Evolutionary conservation across 2,329 filamentous ascomycete genomes (phyloP).

Genomic region (Dothistroma septosporum): DNA sequence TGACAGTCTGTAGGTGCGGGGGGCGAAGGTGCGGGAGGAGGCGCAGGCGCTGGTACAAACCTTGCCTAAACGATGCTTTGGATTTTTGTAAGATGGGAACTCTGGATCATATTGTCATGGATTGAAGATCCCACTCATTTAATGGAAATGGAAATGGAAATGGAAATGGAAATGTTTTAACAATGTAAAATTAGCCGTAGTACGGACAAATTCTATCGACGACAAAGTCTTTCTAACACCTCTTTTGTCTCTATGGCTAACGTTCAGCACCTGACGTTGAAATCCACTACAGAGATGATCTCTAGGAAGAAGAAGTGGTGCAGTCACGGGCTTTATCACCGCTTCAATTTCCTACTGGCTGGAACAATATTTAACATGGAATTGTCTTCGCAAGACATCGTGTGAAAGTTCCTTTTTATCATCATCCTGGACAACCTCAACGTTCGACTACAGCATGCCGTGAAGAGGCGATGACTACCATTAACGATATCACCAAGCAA

Average conservation of each 20-base stretch:
- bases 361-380: slow-evolving; percentile 18
- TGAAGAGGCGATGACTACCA: slow-evolving; percentile 35
- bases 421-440: slow-evolving; percentile 21
- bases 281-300: slow-evolving; percentile 30
- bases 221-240: too few species aligned
- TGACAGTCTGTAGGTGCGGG: neutral
- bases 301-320: slow-evolving; percentile 35
- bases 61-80: neutral
- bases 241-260: too few species aligned
- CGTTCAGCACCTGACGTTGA: slow-evolving; percentile 34
- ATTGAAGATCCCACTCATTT: too few species aligned
- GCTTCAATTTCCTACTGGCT: too few species aligned
- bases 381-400: slow-evolving; percentile 28
- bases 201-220: too few species aligned
- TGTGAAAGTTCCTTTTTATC: slow-evolving; percentile 27
- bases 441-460: slow-evolving; percentile 31
- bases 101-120: too few species aligned
- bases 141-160: too few species aligned
- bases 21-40: neutral
- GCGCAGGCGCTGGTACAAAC: neutral
- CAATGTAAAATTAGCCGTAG: slow-evolving; percentile 24
- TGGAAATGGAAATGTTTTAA: too few species aligned
- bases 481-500: too few species aligned
- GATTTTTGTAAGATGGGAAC: too few species aligned
- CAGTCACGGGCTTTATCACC: slow-evolving; percentile 34